Evolutionary conservation across 2,329 filamentous ascomycete genomes (phyloP).

Genomic region (Aspergillus chevalieri): DNA sequence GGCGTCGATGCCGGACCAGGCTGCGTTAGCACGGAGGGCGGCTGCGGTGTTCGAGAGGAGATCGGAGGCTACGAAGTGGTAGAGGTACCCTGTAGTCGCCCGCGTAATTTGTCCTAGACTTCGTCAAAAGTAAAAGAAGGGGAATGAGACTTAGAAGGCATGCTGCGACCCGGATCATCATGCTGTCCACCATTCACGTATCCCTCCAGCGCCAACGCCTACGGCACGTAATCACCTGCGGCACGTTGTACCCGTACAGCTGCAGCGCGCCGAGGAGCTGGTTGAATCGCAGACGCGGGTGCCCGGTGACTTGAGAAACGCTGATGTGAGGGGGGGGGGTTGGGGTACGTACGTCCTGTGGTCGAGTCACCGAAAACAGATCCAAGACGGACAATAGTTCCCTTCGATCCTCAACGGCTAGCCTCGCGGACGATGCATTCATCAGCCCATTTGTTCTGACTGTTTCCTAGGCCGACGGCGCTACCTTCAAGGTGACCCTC

Average conservation of each 20-base stretch:
- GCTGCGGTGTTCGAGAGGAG: conserved; percentile 60
- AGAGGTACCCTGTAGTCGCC: conserved; percentile 52
- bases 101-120: no score
- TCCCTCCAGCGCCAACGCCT: conserved; percentile 61
- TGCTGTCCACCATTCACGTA: conserved; percentile 57
- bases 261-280: conserved; percentile 67
- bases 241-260: conserved; percentile 65
- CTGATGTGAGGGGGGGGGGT: no score
- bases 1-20: conserved; percentile 53
- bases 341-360: conserved; percentile 47
- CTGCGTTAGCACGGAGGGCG: conserved; percentile 58
- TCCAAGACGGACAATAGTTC: conserved; percentile 72
- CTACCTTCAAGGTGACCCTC: conserved; percentile 73
- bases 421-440: conserved; percentile 71
- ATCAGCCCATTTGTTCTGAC: conserved; percentile 81
- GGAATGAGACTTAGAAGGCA: conserved; percentile 49
- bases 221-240: conserved; percentile 62
- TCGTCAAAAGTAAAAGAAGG: conserved; percentile 8
- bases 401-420: conserved; percentile 66
- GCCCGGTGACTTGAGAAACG: conserved; percentile 55
- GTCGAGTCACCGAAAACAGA: conserved; percentile 72
- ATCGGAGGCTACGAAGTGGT: conserved; percentile 65
- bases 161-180: conserved; percentile 56
- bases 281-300: conserved; percentile 71
- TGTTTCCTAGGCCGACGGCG: conserved; percentile 70